Conservation (phyloP, 2,329 filamentous ascomycete genomes). For the Massarina eburnea region DNA sequence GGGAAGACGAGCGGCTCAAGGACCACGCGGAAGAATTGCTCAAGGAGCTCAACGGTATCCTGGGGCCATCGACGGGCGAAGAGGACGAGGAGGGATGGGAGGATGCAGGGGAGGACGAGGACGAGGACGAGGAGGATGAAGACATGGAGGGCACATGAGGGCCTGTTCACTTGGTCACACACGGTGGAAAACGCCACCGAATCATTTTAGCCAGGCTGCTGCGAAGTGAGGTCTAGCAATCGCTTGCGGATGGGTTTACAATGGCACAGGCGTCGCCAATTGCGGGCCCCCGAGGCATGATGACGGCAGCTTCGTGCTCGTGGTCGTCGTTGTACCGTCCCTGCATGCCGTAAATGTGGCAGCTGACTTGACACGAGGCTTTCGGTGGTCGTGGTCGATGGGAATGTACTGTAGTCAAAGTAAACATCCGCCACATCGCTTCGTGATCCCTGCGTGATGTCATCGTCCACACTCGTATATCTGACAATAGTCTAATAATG, state of each 20-base stretch:
- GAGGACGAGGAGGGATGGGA: slow-evolving; percentile 48
- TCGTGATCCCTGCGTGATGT: too few species aligned
- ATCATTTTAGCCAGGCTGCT: too few species aligned
- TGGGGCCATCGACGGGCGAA: slow-evolving; percentile 47
- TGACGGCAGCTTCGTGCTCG: neutral
- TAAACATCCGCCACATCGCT: too few species aligned
- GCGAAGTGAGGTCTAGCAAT: neutral
- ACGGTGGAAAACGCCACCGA: neutral
- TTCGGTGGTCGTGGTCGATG: too few species aligned
- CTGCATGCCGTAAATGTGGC: neutral
- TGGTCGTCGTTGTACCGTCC: neutral
- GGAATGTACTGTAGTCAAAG: neutral
- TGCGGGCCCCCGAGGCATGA: neutral
- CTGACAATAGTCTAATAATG: too few species aligned
- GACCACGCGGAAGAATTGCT: slow-evolving; percentile 75
- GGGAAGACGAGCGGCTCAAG: slow-evolving; percentile 78
- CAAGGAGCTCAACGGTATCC: slow-evolving; percentile 46
- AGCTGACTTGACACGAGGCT: too few species aligned
- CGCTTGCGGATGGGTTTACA: neutral
- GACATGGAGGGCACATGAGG: slow-evolving; percentile 44
- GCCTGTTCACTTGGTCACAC: neutral
- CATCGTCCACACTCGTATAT: too few species aligned
- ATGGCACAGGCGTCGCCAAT: too few species aligned
- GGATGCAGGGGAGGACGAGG: slow-evolving; percentile 35
- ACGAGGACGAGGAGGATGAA: slow-evolving; percentile 33